These are phyloP conservation scores for Colletotrichum sp. DNA, from an alignment of 2,329 filamentous ascomycete genomes.

Conservation along the genomic window DNA sequence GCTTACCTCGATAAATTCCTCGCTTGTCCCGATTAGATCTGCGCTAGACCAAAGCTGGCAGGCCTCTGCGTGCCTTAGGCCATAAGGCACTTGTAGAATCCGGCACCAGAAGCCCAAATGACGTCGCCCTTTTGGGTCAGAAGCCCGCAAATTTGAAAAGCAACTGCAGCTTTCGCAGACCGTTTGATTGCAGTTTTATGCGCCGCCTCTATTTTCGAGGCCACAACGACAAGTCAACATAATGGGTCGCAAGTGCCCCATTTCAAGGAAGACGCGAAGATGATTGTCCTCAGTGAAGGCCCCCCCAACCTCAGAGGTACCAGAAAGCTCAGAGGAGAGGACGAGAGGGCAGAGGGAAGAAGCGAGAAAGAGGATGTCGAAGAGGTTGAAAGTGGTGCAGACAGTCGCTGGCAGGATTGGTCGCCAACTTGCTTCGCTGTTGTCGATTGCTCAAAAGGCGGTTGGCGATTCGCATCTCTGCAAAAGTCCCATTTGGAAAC, in stretches of 20 bases:
- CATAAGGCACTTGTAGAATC: conserved; percentile 7
- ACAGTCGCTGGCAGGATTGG: neutral
- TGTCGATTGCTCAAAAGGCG: neutral
- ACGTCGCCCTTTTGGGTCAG: neutral
- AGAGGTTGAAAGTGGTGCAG: neutral
- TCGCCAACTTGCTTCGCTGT: neutral
- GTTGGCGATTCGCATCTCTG: neutral
- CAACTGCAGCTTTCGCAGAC: neutral
- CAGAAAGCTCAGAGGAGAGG: neutral
- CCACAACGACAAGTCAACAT: neutral
- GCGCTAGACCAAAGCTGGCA: conserved; percentile 6
- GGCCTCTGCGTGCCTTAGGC: conserved; percentile 6
- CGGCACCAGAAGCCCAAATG: neutral
- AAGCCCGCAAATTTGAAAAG: neutral
- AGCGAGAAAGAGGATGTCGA: neutral
- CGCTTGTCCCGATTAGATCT: neutral
- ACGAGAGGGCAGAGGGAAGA: neutral
- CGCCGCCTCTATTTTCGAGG: neutral
- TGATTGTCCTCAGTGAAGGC: neutral
- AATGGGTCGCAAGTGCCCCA: neutral
- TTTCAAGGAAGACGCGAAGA: neutral
- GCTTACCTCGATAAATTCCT: neutral
- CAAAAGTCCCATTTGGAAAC: neutral
- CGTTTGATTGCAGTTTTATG: conserved; percentile 9
- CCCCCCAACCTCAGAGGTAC: neutral